Base-by-base conservation (phyloP, 2,329 filamentous ascomycete genomes). In the Penicillium crustosum region DNA sequence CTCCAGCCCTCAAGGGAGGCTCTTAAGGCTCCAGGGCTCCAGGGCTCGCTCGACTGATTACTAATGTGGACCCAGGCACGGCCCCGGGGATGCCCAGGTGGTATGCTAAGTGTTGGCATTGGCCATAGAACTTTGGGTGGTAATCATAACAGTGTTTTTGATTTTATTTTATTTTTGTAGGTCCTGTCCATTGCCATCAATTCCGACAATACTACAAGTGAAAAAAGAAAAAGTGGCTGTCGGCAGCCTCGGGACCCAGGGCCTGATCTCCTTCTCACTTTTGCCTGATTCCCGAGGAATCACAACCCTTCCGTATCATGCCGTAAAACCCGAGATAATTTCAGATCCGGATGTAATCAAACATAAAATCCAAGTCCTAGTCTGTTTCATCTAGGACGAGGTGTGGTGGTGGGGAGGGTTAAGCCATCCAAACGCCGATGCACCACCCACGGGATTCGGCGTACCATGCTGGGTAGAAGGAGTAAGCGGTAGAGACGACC, bases 381-480 rank as follows among this genome's bases (percentile, higher is more conserved):
- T 64, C 1, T 67, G 38, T 68, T 66, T 63, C 65, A 70, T 59
- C 65, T 66, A 64, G 61, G 55, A 43, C 57, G 62, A 55, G 56
- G 60, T 25, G 53, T 50, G 35, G 56, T 44, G 67, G 65, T 49
- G 73, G 13, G 66, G 65, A 21, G 74, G 65, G 62, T 89, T 93
- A 80, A 97, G 88, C 93, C 93, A 97, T 13, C 90, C 88, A 78
- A 97, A 97, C 3, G 93, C 93, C 58, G 91, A 94, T 15, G 90
- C 93, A n/a, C 90, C 90, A 9, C 93, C 93, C 19, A 96, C 85
- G 0, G 94, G 93, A 70, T 97, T 97, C 33, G 86, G 81, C 7
- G 86, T 25, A 25, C 50, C 82, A 15, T 64, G 10, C 61, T 62
- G 31, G 61, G 58, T 12, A 59, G 63, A 36, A 21, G 63, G 29